These are phyloP conservation scores for Colletotrichum graminicola DNA, from an alignment of 2,329 filamentous ascomycete species.

Conservation along the genomic window DNA sequence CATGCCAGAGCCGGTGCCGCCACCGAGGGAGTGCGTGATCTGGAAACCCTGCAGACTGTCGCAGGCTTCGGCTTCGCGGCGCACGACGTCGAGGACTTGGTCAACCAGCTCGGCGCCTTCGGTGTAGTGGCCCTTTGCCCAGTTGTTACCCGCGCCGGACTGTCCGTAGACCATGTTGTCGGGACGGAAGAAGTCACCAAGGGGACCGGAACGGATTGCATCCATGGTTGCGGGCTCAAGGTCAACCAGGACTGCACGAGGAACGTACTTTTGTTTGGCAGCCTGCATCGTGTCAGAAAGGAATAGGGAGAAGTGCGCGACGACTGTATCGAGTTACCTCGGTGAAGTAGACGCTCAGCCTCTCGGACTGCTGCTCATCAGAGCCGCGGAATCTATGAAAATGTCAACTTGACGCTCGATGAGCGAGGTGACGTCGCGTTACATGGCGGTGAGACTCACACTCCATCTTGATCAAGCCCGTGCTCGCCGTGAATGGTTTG, in stretches of 20 bases:
- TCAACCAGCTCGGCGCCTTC: slow-evolving; percentile 99
- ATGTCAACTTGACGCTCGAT: slow-evolving; percentile 30
- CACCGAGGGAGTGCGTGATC: slow-evolving; percentile 99
- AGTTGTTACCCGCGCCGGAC: slow-evolving; percentile 99
- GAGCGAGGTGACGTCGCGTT: no score
- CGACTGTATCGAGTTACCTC: slow-evolving; percentile 56
- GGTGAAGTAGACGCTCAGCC: slow-evolving; percentile 99
- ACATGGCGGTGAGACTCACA: slow-evolving; percentile 70
- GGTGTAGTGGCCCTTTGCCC: slow-evolving; percentile 99
- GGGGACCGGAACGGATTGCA: slow-evolving; percentile 95
- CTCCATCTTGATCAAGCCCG: slow-evolving; percentile 95
- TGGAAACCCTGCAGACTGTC: slow-evolving; percentile 99
- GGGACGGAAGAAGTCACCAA: slow-evolving; percentile 98
- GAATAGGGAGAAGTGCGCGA: background rate
- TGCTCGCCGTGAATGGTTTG: slow-evolving; percentile 90
- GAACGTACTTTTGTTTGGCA: slow-evolving; percentile 98
- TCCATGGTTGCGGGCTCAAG: slow-evolving; percentile 99
- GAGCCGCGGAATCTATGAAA: slow-evolving; percentile 87
- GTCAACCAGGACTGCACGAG: slow-evolving; percentile 98
- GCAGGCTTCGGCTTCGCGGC: slow-evolving; percentile 97
- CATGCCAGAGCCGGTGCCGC: slow-evolving; percentile 99
- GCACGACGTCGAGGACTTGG: slow-evolving; percentile 96
- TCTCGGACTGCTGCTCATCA: slow-evolving; percentile 98
- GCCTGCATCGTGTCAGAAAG: slow-evolving; percentile 66
- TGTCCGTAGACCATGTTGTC: slow-evolving; percentile 99